These are phyloP conservation scores for Linderina pennispora DNA, from an alignment of 192 early-diverging fungal species.

Conservation along the genomic window DNA sequence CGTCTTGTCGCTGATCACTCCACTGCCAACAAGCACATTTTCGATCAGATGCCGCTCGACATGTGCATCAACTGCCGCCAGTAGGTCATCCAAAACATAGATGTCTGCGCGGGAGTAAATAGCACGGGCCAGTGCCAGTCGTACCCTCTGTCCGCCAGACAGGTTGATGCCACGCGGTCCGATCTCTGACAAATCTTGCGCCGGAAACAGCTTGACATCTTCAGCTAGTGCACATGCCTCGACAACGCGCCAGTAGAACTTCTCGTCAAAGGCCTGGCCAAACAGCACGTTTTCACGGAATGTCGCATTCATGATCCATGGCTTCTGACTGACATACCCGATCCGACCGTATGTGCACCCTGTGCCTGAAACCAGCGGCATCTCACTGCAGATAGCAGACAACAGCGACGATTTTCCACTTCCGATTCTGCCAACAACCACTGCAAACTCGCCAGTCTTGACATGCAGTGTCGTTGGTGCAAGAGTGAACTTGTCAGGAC, in stretches of 20 bases:
- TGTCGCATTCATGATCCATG: constrained; percentile 33
- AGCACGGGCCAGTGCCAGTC: constrained; percentile 61
- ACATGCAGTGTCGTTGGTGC: constrained; percentile 53
- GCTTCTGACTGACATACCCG: constrained; percentile 39
- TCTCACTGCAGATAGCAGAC: constrained; percentile 71
- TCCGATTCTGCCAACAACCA: constrained; percentile 79
- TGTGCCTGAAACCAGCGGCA: constrained; percentile 61
- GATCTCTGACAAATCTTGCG: constrained; percentile 47
- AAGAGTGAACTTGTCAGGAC: constrained; percentile 42
- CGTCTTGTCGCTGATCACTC: constrained; percentile 30
- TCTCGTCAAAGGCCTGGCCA: constrained; percentile 24
- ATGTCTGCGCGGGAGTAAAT: constrained; percentile 57
- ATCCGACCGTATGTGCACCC: constrained; percentile 60
- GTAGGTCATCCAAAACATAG: constrained; percentile 62
- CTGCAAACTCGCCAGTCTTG: constrained; percentile 62
- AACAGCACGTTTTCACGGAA: constrained; percentile 46
- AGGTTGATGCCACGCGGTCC: constrained; percentile 53
- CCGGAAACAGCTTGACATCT: constrained; percentile 16
- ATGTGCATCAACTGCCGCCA: constrained; percentile 61
- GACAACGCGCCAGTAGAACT: constrained; percentile 12
- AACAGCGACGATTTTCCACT: constrained; percentile 66
- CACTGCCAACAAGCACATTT: constrained; percentile 25
- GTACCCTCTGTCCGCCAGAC: constrained; percentile 59
- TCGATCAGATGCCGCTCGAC: constrained; percentile 54
- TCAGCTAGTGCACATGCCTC: constrained; percentile 19